Percentiles rank a stretch among this genome's conserved stretches.
Evolutionary conservation across 257 asterid genomes (phyloP).

Genomic region (Solanum chmielewskii): DNA sequence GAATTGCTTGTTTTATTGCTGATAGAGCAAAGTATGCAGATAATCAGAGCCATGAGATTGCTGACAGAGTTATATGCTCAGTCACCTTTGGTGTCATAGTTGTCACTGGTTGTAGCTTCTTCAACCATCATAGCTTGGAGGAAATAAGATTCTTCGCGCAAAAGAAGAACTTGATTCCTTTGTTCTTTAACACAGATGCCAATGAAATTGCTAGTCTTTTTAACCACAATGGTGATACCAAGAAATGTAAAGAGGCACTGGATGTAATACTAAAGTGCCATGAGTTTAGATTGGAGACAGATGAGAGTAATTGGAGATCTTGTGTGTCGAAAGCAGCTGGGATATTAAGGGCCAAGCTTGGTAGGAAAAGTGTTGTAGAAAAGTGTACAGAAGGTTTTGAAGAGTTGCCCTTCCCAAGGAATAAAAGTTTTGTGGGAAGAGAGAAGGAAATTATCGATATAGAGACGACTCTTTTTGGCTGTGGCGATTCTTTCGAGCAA

Average conservation of each 20-base stretch:
- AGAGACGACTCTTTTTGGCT: constrained; percentile 58
- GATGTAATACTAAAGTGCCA: constrained; percentile 53
- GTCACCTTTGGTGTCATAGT: constrained; percentile 60
- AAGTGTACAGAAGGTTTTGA: constrained; percentile 33
- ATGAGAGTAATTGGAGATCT: constrained; percentile 62
- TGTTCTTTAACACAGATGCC: constrained; percentile 54
- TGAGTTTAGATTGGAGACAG: constrained; percentile 55
- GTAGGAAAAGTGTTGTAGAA: constrained; percentile 62
- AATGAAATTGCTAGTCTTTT: constrained; percentile 23
- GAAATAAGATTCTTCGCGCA: constrained; percentile 78
- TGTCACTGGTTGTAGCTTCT: constrained; percentile 41
- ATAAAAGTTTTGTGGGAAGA: constrained; percentile 54
- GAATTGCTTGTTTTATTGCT: constrained; percentile 78
- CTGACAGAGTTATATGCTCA: constrained; percentile 79
- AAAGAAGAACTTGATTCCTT: constrained; percentile 74
- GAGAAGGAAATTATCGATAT: constrained; percentile 58
- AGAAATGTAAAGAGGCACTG: constrained; percentile 55
- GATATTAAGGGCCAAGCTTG: constrained; percentile 55
- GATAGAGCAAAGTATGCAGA: constrained; percentile 69
- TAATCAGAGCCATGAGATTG: constrained; percentile 80
- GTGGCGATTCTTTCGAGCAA: constrained; percentile 42
- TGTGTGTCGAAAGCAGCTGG: constrained; percentile 49
- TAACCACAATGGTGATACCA: constrained; percentile 30
- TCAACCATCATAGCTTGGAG: constrained; percentile 51
- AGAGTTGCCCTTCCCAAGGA: constrained; percentile 65